These are phyloP conservation scores for Ophiostoma pallidulum DNA, from an alignment of 2,329 filamentous ascomycete genomes.

Conservation along the genomic window DNA sequence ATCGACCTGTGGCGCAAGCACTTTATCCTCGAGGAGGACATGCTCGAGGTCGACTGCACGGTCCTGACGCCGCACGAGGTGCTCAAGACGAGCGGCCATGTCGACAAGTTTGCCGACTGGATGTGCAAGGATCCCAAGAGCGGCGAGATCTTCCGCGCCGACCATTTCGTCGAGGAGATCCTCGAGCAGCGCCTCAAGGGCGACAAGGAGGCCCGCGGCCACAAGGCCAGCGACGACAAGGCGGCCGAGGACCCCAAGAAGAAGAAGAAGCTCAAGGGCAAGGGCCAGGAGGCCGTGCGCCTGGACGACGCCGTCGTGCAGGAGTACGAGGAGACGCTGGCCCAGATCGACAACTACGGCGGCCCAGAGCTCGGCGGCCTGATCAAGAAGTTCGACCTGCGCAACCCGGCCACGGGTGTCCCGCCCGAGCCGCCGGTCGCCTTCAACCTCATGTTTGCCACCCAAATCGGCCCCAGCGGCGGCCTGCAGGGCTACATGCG, in stretches of 20 bases:
- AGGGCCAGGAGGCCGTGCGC: slow-evolving; percentile 71
- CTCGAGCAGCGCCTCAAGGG: slow-evolving; percentile 80
- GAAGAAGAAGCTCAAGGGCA: slow-evolving; percentile 83
- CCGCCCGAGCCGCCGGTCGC: slow-evolving; percentile 72
- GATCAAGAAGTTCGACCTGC: slow-evolving; percentile 85
- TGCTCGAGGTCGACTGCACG: slow-evolving; percentile 91
- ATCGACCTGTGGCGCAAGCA: slow-evolving; percentile 87
- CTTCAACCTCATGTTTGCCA: slow-evolving; percentile 99
- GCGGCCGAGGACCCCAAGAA: slow-evolving; percentile 35
- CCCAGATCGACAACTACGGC: slow-evolving; percentile 90
- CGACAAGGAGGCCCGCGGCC: slow-evolving; percentile 81
- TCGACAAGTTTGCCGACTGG: slow-evolving; percentile 97
- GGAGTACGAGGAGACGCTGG: slow-evolving; percentile 86
- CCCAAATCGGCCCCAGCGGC: slow-evolving; percentile 79
- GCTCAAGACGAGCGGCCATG: slow-evolving; percentile 90
- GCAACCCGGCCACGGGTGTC: slow-evolving; percentile 71
- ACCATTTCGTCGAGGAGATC: slow-evolving; percentile 93
- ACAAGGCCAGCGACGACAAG: slow-evolving; percentile 57
- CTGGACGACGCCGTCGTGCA: slow-evolving; percentile 76
- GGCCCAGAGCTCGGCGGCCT: slow-evolving; percentile 77
- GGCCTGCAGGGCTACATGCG: slow-evolving; percentile 78
- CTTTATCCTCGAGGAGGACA: slow-evolving; percentile 87
- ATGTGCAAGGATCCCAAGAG: slow-evolving; percentile 99
- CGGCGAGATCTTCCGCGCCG: slow-evolving; percentile 90
- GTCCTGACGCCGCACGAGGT: slow-evolving; percentile 90